Evolutionary conservation across 2,329 filamentous ascomycete species (phyloP).

Genomic region (Epichloe gansuensis): DNA sequence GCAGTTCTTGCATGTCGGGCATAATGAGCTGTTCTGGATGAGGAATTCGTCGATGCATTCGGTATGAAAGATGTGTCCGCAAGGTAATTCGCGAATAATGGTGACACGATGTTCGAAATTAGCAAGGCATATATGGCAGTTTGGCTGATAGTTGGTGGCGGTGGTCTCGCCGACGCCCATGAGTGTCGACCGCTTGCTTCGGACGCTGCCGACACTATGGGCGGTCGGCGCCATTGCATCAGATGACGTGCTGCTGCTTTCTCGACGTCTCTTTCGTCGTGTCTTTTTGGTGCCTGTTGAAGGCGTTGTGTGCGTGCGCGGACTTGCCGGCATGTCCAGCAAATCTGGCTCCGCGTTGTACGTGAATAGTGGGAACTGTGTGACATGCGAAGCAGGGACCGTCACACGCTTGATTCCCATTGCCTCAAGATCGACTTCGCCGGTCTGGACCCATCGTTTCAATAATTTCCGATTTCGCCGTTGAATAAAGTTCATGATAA

Average conservation of each 20-base stretch:
- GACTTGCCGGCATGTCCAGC: constrained; percentile 22
- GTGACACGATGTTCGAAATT: constrained; percentile 59
- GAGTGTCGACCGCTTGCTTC: constrained; percentile 27
- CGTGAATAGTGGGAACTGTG: constrained; percentile 65
- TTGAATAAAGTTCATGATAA: constrained; percentile 68
- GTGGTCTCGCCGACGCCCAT: constrained; percentile 23
- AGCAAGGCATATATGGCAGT: constrained; percentile 83
- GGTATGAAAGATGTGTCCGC: constrained; percentile 86
- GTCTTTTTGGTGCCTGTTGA: constrained; percentile 16
- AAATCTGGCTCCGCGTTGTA: constrained; percentile 50
- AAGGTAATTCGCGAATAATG: constrained; percentile 74
- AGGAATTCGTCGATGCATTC: constrained; percentile 85
- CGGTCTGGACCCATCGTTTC: constrained; percentile 56
- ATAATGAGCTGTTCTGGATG: constrained; percentile 66
- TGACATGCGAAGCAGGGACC: constrained; percentile 59
- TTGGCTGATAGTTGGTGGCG: constrained; percentile 58
- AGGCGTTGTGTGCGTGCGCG: constrained; percentile 15
- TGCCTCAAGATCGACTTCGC: constrained; percentile 76
- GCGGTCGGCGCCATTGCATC: constrained; percentile 12
- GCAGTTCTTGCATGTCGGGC: constrained; percentile 79
- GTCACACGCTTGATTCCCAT: constrained; percentile 74
- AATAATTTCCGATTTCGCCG: constrained; percentile 55
- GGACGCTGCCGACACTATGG: constrained; percentile 15
- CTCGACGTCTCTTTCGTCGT: constrained; percentile 18
- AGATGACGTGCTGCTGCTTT: constrained; percentile 17